Percentiles rank a stretch among this genome's conserved stretches.
Evolutionary conservation across 83 land plant species (phyloP).

Genomic region (Picea abies): DNA sequence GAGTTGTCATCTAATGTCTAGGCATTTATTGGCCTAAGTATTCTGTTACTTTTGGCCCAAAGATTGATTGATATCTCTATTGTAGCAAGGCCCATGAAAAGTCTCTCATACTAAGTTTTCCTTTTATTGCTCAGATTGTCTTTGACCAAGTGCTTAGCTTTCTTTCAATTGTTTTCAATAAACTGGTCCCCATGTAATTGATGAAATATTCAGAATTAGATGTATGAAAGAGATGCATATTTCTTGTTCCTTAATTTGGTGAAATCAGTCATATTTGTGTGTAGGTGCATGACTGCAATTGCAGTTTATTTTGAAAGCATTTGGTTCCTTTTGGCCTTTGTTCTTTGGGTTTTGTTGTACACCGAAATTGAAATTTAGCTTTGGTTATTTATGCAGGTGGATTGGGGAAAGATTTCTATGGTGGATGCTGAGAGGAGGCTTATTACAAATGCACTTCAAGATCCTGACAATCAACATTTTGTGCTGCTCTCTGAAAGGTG

Average conservation of each 20-base stretch:
- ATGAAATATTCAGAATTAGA: neutral
- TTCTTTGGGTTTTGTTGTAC: slow-evolving; percentile 10
- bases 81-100: neutral
- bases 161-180: neutral
- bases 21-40: neutral
- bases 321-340: neutral
- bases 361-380: neutral
- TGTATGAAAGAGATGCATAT: no score
- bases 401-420: slow-evolving; percentile 89
- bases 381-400: slow-evolving; percentile 52
- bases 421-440: slow-evolving; percentile 95
- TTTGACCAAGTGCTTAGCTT: neutral
- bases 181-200: neutral
- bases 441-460: slow-evolving; percentile 74
- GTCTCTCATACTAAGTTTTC: neutral
- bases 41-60: neutral
- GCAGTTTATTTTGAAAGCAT: neutral
- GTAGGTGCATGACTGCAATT: neutral
- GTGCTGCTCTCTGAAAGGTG: slow-evolving; percentile 91
- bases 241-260: neutral
- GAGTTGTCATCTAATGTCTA: neutral
- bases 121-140: neutral
- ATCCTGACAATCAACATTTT: slow-evolving; percentile 82
- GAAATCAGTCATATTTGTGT: neutral
- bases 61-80: neutral